These are phyloP conservation scores for Diatrype stigma DNA, from an alignment of 2,329 filamentous ascomycete species.

Conservation along the genomic window DNA sequence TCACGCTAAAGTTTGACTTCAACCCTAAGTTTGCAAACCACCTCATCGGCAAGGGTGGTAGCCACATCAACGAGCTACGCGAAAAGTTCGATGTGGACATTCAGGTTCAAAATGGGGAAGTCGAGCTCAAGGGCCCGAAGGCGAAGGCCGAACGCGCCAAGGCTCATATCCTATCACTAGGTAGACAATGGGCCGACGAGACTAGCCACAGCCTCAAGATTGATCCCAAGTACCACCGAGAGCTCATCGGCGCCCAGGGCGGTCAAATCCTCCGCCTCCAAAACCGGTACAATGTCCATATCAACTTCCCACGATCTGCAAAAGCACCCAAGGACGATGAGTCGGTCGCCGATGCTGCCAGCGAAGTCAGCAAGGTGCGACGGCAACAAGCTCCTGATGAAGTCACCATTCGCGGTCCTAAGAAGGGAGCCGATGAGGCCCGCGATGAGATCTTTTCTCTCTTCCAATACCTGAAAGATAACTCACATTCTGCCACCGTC, in stretches of 20 bases:
- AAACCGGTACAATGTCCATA: slow-evolving; percentile 86
- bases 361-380: slow-evolving; percentile 61
- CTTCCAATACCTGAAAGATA: slow-evolving; percentile 85
- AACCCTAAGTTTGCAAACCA: slow-evolving; percentile 93
- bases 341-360: slow-evolving; percentile 63
- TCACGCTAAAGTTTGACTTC: slow-evolving; percentile 83
- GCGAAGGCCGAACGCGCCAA: slow-evolving; percentile 88
- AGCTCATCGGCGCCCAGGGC: slow-evolving; percentile 86
- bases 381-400: slow-evolving; percentile 79
- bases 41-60: slow-evolving; percentile 65
- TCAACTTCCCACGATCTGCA: slow-evolving; percentile 78
- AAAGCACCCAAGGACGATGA: slow-evolving; percentile 68
- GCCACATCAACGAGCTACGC: slow-evolving; percentile 61
- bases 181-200: slow-evolving; percentile 85
- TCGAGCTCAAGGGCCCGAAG: slow-evolving; percentile 92
- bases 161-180: slow-evolving; percentile 72
- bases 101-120: slow-evolving; percentile 88
- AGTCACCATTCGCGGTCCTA: slow-evolving; percentile 85
- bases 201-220: slow-evolving; percentile 83
- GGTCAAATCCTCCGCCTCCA: slow-evolving; percentile 88
- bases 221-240: slow-evolving; percentile 87
- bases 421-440: slow-evolving; percentile 86
- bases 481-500: slow-evolving; percentile 74
- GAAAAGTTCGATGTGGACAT: slow-evolving; percentile 70
- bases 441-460: slow-evolving; percentile 87